phyloP scores from a whole-genome alignment of 208 protist species.

The Crithidia sp. region DNA sequence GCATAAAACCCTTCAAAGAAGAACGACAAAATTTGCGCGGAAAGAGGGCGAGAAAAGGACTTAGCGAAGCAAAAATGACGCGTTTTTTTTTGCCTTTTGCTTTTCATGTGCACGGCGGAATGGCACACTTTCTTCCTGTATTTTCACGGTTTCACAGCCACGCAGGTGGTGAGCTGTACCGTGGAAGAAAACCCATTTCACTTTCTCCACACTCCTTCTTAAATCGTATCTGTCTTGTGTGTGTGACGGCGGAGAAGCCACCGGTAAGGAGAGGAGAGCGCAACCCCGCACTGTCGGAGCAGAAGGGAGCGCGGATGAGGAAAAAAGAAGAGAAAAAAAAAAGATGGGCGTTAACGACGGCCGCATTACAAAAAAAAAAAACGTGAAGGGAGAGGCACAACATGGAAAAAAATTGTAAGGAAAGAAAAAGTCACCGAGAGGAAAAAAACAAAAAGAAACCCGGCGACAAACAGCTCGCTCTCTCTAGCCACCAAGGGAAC shows the following conservation, averaged over 20 bases:
- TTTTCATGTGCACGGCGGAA: too few species aligned
- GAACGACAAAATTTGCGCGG: too few species aligned
- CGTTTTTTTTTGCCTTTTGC: too few species aligned
- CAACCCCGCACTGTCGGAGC: slow-evolving; percentile 6
- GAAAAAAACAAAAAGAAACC: not conserved
- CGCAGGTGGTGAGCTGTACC: too few species aligned
- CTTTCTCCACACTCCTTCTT: too few species aligned
- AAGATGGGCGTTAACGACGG: not conserved
- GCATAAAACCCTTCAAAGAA: too few species aligned
- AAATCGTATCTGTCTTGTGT: too few species aligned
- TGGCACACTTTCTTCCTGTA: too few species aligned
- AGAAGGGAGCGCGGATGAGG: not conserved
- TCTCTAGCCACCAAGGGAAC: not conserved
- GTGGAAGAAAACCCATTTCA: too few species aligned
- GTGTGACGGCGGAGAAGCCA: not conserved
- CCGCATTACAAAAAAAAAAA: slow-evolving; percentile 2
- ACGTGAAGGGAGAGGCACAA: not conserved
- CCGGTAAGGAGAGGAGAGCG: not conserved
- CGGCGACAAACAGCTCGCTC: not conserved
- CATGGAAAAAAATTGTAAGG: not conserved
- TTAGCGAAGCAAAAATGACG: too few species aligned
- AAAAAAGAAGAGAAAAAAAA: slow-evolving; percentile 9
- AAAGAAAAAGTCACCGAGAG: not conserved
- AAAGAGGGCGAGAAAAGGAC: too few species aligned
- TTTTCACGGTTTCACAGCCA: too few species aligned